These are phyloP conservation scores for Esteya vermicola DNA, from an alignment of 2,329 filamentous ascomycete species.

Conservation along the genomic window DNA sequence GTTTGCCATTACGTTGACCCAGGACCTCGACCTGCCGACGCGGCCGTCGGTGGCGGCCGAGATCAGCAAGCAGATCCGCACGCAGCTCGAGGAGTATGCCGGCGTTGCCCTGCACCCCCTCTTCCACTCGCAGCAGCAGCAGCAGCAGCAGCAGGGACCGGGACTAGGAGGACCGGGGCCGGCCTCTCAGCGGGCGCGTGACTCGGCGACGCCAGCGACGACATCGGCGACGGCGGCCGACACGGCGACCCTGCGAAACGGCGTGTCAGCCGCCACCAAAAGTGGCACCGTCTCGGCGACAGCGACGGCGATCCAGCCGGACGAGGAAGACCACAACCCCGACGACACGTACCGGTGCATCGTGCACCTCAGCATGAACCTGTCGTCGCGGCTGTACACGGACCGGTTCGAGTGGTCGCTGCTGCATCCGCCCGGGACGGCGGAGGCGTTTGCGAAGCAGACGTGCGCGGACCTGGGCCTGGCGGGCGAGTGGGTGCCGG, in stretches of 20 bases:
- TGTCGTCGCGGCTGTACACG: conserved; percentile 81
- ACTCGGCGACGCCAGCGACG: conserved; percentile 2
- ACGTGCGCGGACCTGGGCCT: conserved; percentile 88
- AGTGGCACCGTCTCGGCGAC: conserved; percentile 45
- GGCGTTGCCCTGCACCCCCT: conserved; percentile 86
- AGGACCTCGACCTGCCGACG: conserved; percentile 83
- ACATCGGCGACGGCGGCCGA: too few species aligned
- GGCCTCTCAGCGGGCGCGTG: too few species aligned
- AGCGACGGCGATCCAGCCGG: conserved; percentile 48
- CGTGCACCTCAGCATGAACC: conserved; percentile 78
- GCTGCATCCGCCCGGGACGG: conserved; percentile 77
- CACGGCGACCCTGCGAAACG: too few species aligned
- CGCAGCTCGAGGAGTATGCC: conserved; percentile 90
- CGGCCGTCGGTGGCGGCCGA: conserved; percentile 54
- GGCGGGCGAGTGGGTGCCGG: conserved; percentile 82
- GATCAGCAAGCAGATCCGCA: conserved; percentile 87
- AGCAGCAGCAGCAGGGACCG: too few species aligned
- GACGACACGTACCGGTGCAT: conserved; percentile 94
- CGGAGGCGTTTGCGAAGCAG: conserved; percentile 81
- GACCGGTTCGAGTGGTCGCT: conserved; percentile 98
- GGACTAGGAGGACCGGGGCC: too few species aligned
- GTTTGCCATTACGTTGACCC: conserved; percentile 80
- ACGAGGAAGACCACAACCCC: conserved; percentile 66
- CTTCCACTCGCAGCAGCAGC: conserved; percentile 60
- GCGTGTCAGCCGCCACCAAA: conserved; percentile 43